Evolutionary conservation across 176 grass and related monocot genomes (phyloP), one percentile per base, ranked within the genome.

Genomic region (Oropetium thomaeum): DNA sequence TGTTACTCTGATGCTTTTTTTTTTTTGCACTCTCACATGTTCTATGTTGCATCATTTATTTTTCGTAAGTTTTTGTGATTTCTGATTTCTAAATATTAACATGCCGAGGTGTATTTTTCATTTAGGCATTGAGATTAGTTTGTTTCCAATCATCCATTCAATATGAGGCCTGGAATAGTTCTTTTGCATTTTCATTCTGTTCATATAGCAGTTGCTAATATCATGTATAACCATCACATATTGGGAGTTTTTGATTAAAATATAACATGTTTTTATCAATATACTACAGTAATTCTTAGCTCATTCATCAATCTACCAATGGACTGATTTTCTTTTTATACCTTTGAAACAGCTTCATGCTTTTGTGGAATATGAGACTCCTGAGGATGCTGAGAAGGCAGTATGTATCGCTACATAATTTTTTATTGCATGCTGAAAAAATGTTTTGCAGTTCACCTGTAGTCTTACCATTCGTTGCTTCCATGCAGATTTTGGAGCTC

Each of bases 261-360:
- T 27, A 53, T 26, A 28, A 30, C 2, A n/a, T 37, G 65, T 59
- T 8, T 70, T 34, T 13, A 27, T 64, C 17, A 52, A 47, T 74
- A 62, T 14, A 47, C 10, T 55, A n/a, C n/a, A n/a, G n/a, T n/a
- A 4, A 26, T 55, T 55, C 22, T 10, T 54, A 81, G 17, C 15
- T 58, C 28, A 6, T 75, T 86, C 45, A 65, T 77, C 55, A n/a
- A 7, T 38, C 58, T 77, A 13, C 45, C 84, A 65, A 72, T 58
- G 23, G 35, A 45, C 25, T 17, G 39, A 34, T 32, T 35, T 41
- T 66, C 62, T 65, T 65, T 42, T 66, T 68, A 42, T n/a, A n/a
- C n/a, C n/a, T n/a, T n/a, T n/a, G 41, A 68, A 84, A 40, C 65
- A 93, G 90, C 77, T 93, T 27, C 90, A 93, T 75, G 90, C 83